Conservation (phyloP, 2,329 filamentous ascomycete species). For the Colletotrichum nymphaeae region DNA sequence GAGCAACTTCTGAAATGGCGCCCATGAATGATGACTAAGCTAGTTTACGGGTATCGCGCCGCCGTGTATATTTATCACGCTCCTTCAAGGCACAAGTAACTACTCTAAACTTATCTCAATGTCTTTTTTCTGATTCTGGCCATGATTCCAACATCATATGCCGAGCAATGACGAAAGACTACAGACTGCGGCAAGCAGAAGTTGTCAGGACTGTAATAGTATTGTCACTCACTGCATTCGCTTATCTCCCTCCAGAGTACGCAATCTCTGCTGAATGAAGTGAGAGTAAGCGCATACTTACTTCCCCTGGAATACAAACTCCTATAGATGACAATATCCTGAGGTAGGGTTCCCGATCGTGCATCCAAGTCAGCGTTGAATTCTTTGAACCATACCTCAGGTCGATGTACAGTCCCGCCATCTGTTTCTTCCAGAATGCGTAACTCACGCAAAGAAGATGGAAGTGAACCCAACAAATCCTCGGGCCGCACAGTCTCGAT, state of each 20-base stretch:
- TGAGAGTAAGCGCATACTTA: not conserved
- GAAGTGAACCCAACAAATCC: not conserved
- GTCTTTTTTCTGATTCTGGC: too few species aligned
- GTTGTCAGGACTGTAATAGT: too few species aligned
- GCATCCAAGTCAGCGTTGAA: not conserved
- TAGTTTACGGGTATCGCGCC: not conserved
- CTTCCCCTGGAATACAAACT: not conserved
- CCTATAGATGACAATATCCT: not conserved
- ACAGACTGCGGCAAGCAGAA: too few species aligned
- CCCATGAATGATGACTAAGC: not conserved
- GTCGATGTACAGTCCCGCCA: not conserved
- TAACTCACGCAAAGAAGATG: not conserved
- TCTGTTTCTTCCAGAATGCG: not conserved
- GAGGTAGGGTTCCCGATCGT: too few species aligned
- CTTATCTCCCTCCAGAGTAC: not conserved
- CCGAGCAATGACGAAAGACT: too few species aligned
- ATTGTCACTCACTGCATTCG: too few species aligned
- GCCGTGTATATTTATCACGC: too few species aligned
- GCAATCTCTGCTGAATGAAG: not conserved
- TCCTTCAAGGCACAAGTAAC: too few species aligned
- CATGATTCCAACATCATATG: too few species aligned
- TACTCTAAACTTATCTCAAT: too few species aligned
- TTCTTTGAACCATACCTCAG: not conserved
- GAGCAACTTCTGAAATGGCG: not conserved
- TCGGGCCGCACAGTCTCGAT: conserved; percentile 9